Evolutionary conservation across 106 monocot genomes (phyloP).

Genomic region (Amphibolis antarctica): DNA sequence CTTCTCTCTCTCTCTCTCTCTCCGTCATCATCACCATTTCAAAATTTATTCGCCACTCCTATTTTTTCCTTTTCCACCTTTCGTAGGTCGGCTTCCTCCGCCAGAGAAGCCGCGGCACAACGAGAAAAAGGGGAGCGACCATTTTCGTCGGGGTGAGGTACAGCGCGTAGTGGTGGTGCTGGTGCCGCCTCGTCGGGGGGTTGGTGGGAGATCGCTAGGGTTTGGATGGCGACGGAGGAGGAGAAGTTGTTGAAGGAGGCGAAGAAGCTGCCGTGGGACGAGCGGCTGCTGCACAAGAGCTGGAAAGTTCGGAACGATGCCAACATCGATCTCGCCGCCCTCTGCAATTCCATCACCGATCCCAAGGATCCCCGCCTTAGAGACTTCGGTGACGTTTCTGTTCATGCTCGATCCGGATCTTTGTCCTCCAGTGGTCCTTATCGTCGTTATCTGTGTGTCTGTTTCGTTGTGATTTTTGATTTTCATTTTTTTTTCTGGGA

Average conservation of each 20-base stretch:
- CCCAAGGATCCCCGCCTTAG: constrained; percentile 86
- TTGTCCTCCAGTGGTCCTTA: no score
- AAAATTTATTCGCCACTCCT: no score
- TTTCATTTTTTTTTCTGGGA: constrained; percentile 1
- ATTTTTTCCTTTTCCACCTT: no score
- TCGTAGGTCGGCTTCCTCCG: no score
- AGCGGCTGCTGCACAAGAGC: constrained; percentile 89
- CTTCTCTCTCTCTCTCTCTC: no score
- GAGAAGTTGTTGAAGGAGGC: constrained; percentile 98
- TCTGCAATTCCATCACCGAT: constrained; percentile 89
- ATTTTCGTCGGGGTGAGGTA: not conserved
- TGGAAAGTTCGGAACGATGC: constrained; percentile 99
- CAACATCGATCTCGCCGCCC: constrained; percentile 85
- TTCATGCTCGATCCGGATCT: not conserved
- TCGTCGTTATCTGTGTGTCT: no score
- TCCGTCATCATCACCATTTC: no score
- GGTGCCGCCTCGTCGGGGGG: not conserved
- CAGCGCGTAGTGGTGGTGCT: not conserved
- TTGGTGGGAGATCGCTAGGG: not conserved
- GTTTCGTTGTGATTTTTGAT: not conserved
- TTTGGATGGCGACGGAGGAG: constrained; percentile 87
- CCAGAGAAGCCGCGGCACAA: no score
- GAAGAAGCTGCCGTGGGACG: constrained; percentile 99
- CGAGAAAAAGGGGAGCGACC: not conserved
- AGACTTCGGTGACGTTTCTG: constrained; percentile 51